Base-by-base conservation (phyloP, 768 basidiomycete genomes). In the Tubosaeta sp. region DNA sequence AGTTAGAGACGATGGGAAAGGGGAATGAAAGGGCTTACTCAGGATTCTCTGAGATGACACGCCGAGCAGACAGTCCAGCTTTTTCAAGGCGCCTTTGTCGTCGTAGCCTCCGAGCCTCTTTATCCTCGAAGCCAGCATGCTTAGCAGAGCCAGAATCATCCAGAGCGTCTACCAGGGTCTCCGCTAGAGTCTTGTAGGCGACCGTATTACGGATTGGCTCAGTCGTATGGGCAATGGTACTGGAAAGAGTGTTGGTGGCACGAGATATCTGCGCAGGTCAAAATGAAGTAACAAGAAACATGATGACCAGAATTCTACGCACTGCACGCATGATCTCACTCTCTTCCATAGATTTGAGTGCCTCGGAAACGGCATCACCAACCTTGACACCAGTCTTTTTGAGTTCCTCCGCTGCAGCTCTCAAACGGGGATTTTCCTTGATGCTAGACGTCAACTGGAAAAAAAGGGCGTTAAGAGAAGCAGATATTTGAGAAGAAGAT, bases 171-270 rank as follows among this genome's bases (percentile, higher is more conserved):
- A 93, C 74, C 13, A 99, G 73, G 2, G 91, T 91, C 42, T 95
- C 92, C 1, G 92, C 83, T 7, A 97, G 74, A 1, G 86, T 76
- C 74, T 97, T 97, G 75, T 99, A 99, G 0, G 95, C 91, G 13
- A 82, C 86, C 2, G 95, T 99, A 57, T 97, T 93, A 39, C 97
- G 87, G 54, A 99, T 88, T n/a, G 95, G 95, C 56, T 95, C 94
- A 4, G 97, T 97, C 13, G 92, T 89, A 42, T 86, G 84, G 43
- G 85, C 85, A 44, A 95, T 91, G 6, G 89, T 89, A 10, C 77
- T 83, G 7, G 94, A 93, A 51, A 95, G 83, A 6, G 91, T 90
- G 14, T 85, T 81, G 0, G 91, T 89, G 2, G 94, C 91, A 59
- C 82, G 79, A 7, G 91, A 86, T 53, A 98, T 87, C 91, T 95